Evolutionary conservation across 31 red algal genomes (phyloP).

Genomic region (Endocladia muricata): DNA sequence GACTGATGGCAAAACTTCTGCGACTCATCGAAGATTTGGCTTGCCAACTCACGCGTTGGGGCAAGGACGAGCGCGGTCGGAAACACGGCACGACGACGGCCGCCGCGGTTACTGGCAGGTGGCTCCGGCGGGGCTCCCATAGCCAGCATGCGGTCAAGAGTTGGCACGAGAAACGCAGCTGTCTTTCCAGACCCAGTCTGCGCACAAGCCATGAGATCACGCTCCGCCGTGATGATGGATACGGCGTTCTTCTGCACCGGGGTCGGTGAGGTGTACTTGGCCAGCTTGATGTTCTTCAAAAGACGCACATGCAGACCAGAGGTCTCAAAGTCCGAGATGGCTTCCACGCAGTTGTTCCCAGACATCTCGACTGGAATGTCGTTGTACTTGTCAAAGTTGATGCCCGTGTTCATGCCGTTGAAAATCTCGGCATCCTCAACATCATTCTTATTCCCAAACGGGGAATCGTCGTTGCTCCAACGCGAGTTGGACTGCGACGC

Average conservation of each 20-base stretch:
- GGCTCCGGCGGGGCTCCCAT: conserved; percentile 77
- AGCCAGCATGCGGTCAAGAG: conserved; percentile 76
- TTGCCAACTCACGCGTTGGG: conserved; percentile 95
- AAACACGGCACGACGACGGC: conserved; percentile 48
- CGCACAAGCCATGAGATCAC: conserved; percentile 98
- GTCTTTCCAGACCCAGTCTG: conserved; percentile 99
- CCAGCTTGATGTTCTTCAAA: conserved; percentile 85
- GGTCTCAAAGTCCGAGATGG: conserved; percentile 69
- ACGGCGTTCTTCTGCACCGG: conserved; percentile 97
- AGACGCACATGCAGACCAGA: conserved; percentile 77
- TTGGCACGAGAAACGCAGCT: conserved; percentile 93
- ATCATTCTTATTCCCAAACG: conserved; percentile 64
- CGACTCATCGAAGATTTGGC: conserved; percentile 91
- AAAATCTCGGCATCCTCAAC: conserved; percentile 70
- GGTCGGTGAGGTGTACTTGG: conserved; percentile 90
- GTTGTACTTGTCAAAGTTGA: conserved; percentile 95
- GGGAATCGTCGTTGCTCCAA: conserved; percentile 57
- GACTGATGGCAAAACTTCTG: conserved; percentile 92
- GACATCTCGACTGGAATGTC: conserved; percentile 98
- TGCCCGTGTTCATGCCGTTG: conserved; percentile 73
- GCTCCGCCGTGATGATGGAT: conserved; percentile 67
- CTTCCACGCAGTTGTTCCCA: conserved; percentile 66
- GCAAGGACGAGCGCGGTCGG: conserved; percentile 88
- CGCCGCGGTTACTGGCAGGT: conserved; percentile 14
- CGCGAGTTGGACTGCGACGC: background rate